Conservation (phyloP, 768 basidiomycete species). For the Artomyces pyxidatus region DNA sequence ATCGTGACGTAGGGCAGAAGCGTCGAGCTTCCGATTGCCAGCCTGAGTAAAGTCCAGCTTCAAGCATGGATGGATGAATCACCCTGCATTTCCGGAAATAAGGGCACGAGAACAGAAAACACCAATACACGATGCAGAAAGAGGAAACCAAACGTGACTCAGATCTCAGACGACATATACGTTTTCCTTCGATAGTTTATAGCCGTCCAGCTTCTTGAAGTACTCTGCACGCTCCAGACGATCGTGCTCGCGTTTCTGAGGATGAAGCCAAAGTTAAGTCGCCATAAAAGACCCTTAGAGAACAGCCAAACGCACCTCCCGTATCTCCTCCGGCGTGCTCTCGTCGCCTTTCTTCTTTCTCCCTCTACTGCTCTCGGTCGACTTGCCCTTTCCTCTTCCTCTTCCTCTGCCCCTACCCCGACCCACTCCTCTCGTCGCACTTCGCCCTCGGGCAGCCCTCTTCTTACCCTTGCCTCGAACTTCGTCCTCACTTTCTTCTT, state of each 20-base stretch:
- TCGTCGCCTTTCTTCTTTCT: constrained; percentile 14
- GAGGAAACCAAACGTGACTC: neutral
- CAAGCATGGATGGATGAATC: too few species aligned
- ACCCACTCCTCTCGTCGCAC: neutral
- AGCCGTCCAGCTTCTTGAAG: constrained; percentile 16
- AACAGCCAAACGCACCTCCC: constrained; percentile 7
- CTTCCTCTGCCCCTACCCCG: neutral
- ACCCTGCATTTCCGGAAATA: too few species aligned
- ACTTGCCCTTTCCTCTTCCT: neutral
- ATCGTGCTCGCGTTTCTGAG: constrained; percentile 11
- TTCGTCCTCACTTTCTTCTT: neutral
- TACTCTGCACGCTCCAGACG: constrained; percentile 11
- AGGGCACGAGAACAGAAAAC: too few species aligned
- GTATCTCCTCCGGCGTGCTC: constrained; percentile 16
- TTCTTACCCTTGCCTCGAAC: neutral
- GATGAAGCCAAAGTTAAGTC: neutral
- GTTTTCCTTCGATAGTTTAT: constrained; percentile 12
- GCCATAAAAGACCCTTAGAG: neutral
- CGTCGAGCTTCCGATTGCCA: too few species aligned
- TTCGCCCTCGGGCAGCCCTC: neutral
- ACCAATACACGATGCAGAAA: too few species aligned
- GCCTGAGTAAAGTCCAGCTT: too few species aligned
- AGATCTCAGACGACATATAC: constrained; percentile 14
- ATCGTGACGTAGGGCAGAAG: too few species aligned
- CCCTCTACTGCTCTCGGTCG: constrained; percentile 1